Evolutionary conservation across 2,329 filamentous ascomycete species (phyloP), one percentile per base, ranked within the genome.

Genomic region (Macrophomina pseudophaseolina): DNA sequence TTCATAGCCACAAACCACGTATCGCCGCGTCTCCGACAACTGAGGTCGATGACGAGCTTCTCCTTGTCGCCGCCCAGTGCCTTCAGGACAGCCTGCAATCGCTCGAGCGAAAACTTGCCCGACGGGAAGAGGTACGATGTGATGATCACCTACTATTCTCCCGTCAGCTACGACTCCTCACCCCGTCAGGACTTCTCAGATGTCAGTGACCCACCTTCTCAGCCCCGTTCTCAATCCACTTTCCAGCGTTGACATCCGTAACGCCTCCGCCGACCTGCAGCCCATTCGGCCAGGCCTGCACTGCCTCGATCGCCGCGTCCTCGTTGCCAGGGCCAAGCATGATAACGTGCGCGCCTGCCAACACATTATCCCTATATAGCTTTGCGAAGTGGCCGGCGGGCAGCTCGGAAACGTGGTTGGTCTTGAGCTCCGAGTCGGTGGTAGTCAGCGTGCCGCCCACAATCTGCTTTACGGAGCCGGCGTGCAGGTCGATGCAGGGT

Each of bases 1-100:
- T 99, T 92, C 90, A 97, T 99, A 65, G 95, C 94, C n/a, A 99
- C 95, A 74, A 91, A 93, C 95, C 95, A 99, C 46, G 83, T 90
- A 66, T 90, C 84, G 44, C 85, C 91, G 68, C 89, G 90, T 67
- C 89, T 85, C 62, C 95, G 88, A 76, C 95, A 99, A 79, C 93
- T 97, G 30, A 99, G 86, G 76, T 99, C 95, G 76, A 99, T 94
- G 71, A 99, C 94, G 58, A 99, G 87, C 79, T 92, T 95, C 58
- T 84, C 81, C 76, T 85, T 92, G 76, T 97, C 90, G 64, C 90
- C 89, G 32, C 84, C 90, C 5, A 99, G 85, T 1, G 89, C 87
- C 30, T 83, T 78, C 0, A 98, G 84, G 6, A 98, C 89, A 35
- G 88, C 86, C 71, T 93, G 85, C 7, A 99, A 84, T 52, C 92